Percentiles rank a stretch among this genome's conserved stretches.
Evolutionary conservation across 768 basidiomycete species (phyloP).

Genomic region (Tephrocybe sp.): DNA sequence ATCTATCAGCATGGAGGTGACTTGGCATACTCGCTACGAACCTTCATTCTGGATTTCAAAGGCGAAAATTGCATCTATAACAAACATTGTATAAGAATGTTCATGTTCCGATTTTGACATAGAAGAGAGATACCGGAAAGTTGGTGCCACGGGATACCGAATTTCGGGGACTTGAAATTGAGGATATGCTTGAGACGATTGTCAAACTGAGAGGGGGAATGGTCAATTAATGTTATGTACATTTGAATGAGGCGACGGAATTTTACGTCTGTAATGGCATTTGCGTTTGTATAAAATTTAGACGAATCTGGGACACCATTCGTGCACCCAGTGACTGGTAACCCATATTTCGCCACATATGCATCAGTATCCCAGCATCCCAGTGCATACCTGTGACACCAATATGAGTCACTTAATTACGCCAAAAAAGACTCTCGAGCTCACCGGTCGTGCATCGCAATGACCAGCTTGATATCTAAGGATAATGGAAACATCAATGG

Average conservation of each 20-base stretch:
- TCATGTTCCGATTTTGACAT: no score
- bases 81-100: neutral
- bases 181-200: constrained; percentile 23
- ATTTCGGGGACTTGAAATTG: constrained; percentile 23
- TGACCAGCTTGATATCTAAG: constrained; percentile 25
- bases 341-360: constrained; percentile 22
- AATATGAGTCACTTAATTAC: neutral
- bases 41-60: constrained; percentile 27
- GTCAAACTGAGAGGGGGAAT: constrained; percentile 24
- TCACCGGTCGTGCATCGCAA: constrained; percentile 26
- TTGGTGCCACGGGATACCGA: constrained; percentile 23
- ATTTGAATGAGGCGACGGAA: no score
- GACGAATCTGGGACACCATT: constrained; percentile 26
- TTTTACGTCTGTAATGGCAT: constrained; percentile 23
- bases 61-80: constrained; percentile 23
- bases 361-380: constrained; percentile 27
- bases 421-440: neutral
- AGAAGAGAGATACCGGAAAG: constrained; percentile 16
- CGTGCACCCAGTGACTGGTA: constrained; percentile 21
- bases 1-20: neutral
- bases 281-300: constrained; percentile 22
- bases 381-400: constrained; percentile 19
- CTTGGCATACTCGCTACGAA: neutral
- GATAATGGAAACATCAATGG: neutral
- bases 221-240: no score